phyloP scores from a whole-genome alignment of 148 eudicot genomes.

The Amaranthus palmeri region DNA sequence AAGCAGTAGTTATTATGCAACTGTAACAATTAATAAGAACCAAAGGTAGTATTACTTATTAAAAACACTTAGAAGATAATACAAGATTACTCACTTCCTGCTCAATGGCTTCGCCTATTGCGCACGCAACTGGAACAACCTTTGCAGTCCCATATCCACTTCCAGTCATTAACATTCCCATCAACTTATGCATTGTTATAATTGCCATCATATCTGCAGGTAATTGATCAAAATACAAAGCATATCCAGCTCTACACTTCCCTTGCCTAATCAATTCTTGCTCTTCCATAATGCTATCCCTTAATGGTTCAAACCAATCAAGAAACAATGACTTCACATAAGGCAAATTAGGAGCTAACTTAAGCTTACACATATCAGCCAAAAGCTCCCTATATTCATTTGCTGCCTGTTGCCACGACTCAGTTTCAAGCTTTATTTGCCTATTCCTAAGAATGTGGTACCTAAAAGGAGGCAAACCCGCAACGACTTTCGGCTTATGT shows the following conservation, averaged over 20 bases:
- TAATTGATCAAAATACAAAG: constrained; percentile 58
- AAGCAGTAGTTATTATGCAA: too few species aligned
- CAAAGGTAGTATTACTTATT: not conserved
- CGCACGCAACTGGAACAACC: constrained; percentile 83
- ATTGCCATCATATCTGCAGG: constrained; percentile 96
- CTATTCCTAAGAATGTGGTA: constrained; percentile 54
- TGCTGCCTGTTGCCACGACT: constrained; percentile 86
- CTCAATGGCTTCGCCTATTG: constrained; percentile 82
- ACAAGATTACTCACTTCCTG: constrained; percentile 66
- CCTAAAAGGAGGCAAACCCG: constrained; percentile 42
- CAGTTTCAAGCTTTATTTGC: constrained; percentile 82
- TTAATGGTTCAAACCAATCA: constrained; percentile 92
- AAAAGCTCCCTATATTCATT: constrained; percentile 80
- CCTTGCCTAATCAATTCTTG: constrained; percentile 58
- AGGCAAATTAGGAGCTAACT: constrained; percentile 92
- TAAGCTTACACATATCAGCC: constrained; percentile 78
- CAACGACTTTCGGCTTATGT: constrained; percentile 14
- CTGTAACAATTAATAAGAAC: too few species aligned
- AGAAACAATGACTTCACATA: constrained; percentile 83
- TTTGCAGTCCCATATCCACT: constrained; percentile 61
- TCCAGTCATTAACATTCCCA: constrained; percentile 74
- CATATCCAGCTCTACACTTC: constrained; percentile 54
- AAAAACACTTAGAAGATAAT: not conserved
- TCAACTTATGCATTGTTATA: constrained; percentile 90
- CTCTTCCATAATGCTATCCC: constrained; percentile 60